Percentiles rank a stretch among this genome's conserved stretches.
These are phyloP conservation scores for Tricholoma sp. DNA, from an alignment of 768 basidiomycete genomes.

Conservation along the genomic window DNA sequence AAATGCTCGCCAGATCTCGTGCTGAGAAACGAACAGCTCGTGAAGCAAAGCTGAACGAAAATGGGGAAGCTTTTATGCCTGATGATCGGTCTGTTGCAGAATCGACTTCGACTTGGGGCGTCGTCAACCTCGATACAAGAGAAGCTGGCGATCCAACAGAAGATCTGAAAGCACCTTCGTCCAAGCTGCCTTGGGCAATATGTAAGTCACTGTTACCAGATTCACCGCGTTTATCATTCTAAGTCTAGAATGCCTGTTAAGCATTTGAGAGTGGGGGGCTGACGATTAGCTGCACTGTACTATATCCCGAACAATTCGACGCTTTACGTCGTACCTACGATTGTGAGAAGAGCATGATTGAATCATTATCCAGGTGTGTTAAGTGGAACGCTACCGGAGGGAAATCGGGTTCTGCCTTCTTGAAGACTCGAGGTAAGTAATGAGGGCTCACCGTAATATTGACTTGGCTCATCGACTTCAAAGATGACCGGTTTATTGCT, in stretches of 20 bases:
- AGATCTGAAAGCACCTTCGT: conserved; percentile 69
- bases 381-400: conserved; percentile 97
- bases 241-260: conserved; percentile 23
- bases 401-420: conserved; percentile 93
- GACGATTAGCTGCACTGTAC: conserved; percentile 88
- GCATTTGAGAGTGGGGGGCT: conserved; percentile 89
- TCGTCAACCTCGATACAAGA: conserved; percentile 74
- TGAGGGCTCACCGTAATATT: neutral
- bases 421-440: conserved; percentile 83
- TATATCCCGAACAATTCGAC: conserved; percentile 97
- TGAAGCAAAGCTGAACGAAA: conserved; percentile 53
- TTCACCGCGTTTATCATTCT: neutral
- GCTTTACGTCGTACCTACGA: conserved; percentile 88
- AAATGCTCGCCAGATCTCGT: conserved; percentile 72
- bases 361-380: conserved; percentile 88
- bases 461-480: conserved; percentile 6
- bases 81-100: conserved; percentile 81
- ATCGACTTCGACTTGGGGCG: conserved; percentile 87
- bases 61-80: conserved; percentile 87
- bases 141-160: conserved; percentile 70
- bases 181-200: conserved; percentile 77
- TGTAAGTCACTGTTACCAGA: conserved; percentile 41
- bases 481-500: conserved; percentile 97
- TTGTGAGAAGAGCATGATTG: conserved; percentile 91
- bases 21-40: conserved; percentile 69